Evolutionary conservation across 2,329 filamentous ascomycete genomes (phyloP), one percentile per base, ranked within the genome.

Genomic region (Simplicillium aogashimaense): DNA sequence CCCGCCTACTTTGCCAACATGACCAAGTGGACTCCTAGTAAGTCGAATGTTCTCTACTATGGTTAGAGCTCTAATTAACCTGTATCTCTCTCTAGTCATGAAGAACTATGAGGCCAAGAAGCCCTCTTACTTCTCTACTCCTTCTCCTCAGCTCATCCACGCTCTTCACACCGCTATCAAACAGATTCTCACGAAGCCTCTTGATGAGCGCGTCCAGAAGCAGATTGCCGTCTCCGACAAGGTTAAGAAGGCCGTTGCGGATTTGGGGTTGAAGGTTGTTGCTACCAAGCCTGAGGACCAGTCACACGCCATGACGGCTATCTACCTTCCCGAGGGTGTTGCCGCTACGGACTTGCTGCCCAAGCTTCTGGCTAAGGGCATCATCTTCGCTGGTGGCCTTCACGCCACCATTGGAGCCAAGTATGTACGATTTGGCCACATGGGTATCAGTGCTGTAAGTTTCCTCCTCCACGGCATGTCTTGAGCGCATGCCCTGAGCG

Each of bases 21-120:
- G 72, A 89, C 88, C 73, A 97, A 97, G 67, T 98, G 92, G 92
- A 70, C 89, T 42, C 90, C 90, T 36, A 92, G 82, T 86, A 71
- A 54, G 76, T 64, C 20, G 20, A 25, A 25, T 25, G 20, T 25
- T 25, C 20, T 6, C 42, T 42, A 15, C 13, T 35, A 44, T 11
- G 15, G 10, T 12, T 11, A 9, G n/a, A 33, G 25, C 36, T 39
- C 20, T 30, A 25, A 13, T 14, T 17, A 15, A 20, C 20, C 33
- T 29, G 32, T 37, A 29, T 34, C 15, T 14, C 20, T 37, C 15
- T 10, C 17, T 18, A 86, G 83, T 98, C 64, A 97, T 98, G 90
- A 81, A 92, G 68, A 97, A 95, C 68, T 98, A 98, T 65, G 92
- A 98, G 69, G 86, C 87, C 48, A 87, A 89, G 71, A 98, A 97